phyloP scores from a whole-genome alignment of 2,329 filamentous ascomycete genomes.

The Colletotrichum tamarilloi region DNA sequence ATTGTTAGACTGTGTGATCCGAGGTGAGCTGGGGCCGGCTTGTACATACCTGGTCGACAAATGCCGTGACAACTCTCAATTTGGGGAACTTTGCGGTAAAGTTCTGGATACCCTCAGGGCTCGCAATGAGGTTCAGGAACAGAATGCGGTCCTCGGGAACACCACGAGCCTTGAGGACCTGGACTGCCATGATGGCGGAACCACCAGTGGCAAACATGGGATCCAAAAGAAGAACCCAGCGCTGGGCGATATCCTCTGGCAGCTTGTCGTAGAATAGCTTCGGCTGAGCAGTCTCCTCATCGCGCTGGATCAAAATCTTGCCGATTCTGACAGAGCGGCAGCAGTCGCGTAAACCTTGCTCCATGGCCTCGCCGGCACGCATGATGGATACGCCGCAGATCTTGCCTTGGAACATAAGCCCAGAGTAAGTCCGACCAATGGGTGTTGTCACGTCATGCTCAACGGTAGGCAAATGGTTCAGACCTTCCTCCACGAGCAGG shows the following conservation, averaged over 20 bases:
- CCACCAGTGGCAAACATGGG: constrained; percentile 99
- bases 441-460: constrained; percentile 92
- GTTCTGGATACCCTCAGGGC: constrained; percentile 88
- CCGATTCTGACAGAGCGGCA: constrained; percentile 98
- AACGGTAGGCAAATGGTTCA: constrained; percentile 95
- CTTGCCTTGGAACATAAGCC: constrained; percentile 95
- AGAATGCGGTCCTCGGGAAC: constrained; percentile 96
- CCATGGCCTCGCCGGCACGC: constrained; percentile 98
- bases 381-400: constrained; percentile 99
- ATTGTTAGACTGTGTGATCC: not conserved
- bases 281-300: constrained; percentile 92
- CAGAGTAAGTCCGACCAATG: constrained; percentile 86
- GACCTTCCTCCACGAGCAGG: constrained; percentile 92
- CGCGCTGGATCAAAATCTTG: constrained; percentile 97
- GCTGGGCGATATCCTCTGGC: constrained; percentile 88
- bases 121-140: constrained; percentile 98
- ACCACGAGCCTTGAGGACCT: constrained; percentile 88
- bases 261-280: constrained; percentile 98
- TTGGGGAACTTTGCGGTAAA: constrained; percentile 92
- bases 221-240: constrained; percentile 94
- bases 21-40: not conserved
- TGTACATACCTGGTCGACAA: constrained; percentile 79
- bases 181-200: constrained; percentile 96
- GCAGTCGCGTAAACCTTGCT: constrained; percentile 94
- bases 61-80: constrained; percentile 91